These are phyloP conservation scores for Xylaria polymorpha DNA, from an alignment of 2,329 filamentous ascomycete genomes.

Conservation along the genomic window DNA sequence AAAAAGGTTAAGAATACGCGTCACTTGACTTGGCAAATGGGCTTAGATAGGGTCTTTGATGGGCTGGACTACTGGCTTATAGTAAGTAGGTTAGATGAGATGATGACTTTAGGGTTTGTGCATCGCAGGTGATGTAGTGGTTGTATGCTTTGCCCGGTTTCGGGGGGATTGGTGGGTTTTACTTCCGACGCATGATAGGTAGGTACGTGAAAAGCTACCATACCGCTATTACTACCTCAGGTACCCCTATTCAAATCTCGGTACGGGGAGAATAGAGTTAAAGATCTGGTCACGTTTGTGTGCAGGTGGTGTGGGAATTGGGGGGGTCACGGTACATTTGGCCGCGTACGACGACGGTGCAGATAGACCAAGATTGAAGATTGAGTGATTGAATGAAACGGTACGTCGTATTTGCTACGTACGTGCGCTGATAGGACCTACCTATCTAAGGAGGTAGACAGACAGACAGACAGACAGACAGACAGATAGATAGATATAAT, in stretches of 20 bases:
- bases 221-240: not conserved
- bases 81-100: not conserved
- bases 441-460: too few species aligned
- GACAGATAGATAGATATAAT: too few species aligned
- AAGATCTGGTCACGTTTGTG: not conserved
- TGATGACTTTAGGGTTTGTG: too few species aligned
- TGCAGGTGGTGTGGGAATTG: not conserved
- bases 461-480: too few species aligned
- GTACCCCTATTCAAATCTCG: not conserved
- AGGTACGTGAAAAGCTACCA: not conserved
- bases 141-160: not conserved
- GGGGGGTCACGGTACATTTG: not conserved
- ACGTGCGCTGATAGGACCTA: too few species aligned
- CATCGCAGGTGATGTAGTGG: not conserved
- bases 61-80: too few species aligned
- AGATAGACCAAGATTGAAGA: too few species aligned
- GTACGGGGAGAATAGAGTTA: not conserved
- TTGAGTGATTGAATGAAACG: too few species aligned
- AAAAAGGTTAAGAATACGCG: constrained; percentile 12
- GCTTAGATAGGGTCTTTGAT: not conserved
- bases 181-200: not conserved
- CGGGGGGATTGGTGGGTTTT: not conserved
- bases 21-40: constrained; percentile 30
- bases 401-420: too few species aligned
- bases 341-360: not conserved